phyloP scores from a whole-genome alignment of 805 yeast genomes.

The Starmerella vaccinii region DNA sequence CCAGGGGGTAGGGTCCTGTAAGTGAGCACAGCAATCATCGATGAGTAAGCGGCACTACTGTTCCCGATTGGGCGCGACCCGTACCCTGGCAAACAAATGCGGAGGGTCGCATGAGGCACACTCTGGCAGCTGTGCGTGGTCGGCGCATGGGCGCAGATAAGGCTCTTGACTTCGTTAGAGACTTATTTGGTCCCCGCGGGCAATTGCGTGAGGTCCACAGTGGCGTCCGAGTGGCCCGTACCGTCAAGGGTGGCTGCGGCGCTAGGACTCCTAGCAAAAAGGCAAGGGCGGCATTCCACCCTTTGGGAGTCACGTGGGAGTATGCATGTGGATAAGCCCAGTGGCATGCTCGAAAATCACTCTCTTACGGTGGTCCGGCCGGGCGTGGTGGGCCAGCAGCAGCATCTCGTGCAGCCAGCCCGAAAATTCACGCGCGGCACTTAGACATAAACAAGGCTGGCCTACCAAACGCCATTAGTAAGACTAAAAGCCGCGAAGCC shows the following conservation, averaged over 20 bases:
- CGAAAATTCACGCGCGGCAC: too few species aligned
- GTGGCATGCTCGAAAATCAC: background rate
- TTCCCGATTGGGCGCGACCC: constrained; percentile 5
- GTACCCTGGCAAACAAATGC: constrained; percentile 1
- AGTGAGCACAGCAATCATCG: constrained; percentile 9
- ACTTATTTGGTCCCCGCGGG: background rate
- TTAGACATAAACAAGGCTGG: too few species aligned
- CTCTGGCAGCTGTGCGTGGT: background rate
- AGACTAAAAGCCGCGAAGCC: background rate
- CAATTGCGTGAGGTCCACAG: too few species aligned
- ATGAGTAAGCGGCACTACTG: constrained; percentile 3
- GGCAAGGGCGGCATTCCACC: constrained; percentile 5
- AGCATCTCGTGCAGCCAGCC: background rate
- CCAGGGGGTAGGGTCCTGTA: constrained; percentile 6
- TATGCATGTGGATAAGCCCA: constrained; percentile 6
- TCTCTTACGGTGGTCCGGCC: too few species aligned
- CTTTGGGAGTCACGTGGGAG: background rate
- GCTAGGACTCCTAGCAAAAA: background rate
- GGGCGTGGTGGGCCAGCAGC: background rate
- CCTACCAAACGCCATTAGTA: too few species aligned
- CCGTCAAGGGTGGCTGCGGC: background rate
- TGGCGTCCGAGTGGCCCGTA: too few species aligned
- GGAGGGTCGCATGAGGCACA: background rate
- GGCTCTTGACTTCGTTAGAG: too few species aligned
- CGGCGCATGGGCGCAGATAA: too few species aligned